Percentiles rank a stretch among this genome's conserved stretches.
These are phyloP conservation scores for Glycine soja DNA, from an alignment of 306 rosid genomes.

Conservation along the genomic window DNA sequence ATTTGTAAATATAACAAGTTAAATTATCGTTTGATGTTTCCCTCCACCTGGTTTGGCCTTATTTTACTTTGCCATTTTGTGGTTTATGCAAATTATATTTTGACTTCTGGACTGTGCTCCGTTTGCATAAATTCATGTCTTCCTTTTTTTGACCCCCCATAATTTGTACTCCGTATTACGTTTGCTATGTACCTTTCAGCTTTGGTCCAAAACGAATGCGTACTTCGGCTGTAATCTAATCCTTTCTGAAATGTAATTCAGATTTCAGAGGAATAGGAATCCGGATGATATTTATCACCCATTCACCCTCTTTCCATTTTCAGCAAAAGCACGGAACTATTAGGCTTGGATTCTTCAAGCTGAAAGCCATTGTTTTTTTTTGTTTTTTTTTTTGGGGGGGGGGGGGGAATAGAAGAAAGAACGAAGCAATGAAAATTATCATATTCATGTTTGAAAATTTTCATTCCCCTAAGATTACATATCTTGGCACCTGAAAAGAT, in stretches of 20 bases:
- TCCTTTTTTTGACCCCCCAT: background rate
- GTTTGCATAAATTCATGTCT: background rate
- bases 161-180: background rate
- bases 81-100: conserved; percentile 1
- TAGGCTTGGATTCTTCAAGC: background rate
- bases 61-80: conserved; percentile 36
- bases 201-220: conserved; percentile 12
- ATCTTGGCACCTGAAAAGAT: too few species aligned
- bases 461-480: too few species aligned
- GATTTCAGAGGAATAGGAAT: background rate
- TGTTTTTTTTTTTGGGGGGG: too few species aligned
- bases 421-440: background rate
- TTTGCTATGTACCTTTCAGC: background rate
- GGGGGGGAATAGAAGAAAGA: background rate
- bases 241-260: background rate
- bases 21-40: conserved; percentile 10
- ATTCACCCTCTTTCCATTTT: background rate
- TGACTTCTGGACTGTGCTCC: conserved; percentile 7
- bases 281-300: background rate
- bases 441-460: background rate
- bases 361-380: background rate
- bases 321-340: background rate
- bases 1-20: conserved; percentile 50
- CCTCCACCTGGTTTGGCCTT: conserved; percentile 30
- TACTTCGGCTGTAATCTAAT: background rate